These are phyloP conservation scores for Trichoderma brevicompactum DNA, from an alignment of 2,329 filamentous ascomycete genomes.

Conservation along the genomic window DNA sequence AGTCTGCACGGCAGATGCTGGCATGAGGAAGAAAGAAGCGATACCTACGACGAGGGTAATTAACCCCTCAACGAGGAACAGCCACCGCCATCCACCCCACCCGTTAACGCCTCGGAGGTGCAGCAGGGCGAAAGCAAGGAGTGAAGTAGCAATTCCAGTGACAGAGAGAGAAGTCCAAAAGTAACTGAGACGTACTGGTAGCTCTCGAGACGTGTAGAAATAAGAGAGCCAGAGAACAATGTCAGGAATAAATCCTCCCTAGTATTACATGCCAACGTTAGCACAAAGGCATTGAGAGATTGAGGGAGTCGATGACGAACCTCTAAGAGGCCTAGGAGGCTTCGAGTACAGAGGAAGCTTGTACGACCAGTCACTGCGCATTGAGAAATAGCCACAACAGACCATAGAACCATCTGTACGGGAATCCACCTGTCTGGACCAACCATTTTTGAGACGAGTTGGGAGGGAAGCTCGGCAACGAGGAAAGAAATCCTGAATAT, in stretches of 20 bases:
- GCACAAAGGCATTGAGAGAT: not conserved
- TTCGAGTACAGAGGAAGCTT: slow-evolving; percentile 23
- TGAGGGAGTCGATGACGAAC: not conserved
- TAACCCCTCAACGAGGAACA: slow-evolving; percentile 17
- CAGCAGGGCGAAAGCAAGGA: slow-evolving; percentile 9
- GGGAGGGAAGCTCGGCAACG: slow-evolving; percentile 14
- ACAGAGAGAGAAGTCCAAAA: slow-evolving; percentile 23
- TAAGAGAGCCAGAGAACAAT: slow-evolving; percentile 21
- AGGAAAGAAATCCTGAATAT: slow-evolving; percentile 17
- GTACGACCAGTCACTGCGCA: slow-evolving; percentile 13
- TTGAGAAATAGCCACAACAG: slow-evolving; percentile 8
- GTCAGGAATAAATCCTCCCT: slow-evolving; percentile 22
- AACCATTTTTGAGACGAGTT: slow-evolving; percentile 21
- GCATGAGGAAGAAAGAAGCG: slow-evolving; percentile 21
- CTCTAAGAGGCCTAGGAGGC: slow-evolving; percentile 10
- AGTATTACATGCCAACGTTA: not conserved
- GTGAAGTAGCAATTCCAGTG: slow-evolving; percentile 4
- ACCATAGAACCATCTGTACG: slow-evolving; percentile 22
- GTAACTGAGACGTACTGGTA: slow-evolving; percentile 15
- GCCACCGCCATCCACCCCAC: slow-evolving; percentile 20
- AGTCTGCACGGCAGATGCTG: slow-evolving; percentile 13
- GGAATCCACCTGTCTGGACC: slow-evolving; percentile 20
- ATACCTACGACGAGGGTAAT: slow-evolving; percentile 15
- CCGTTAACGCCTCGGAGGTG: slow-evolving; percentile 15
- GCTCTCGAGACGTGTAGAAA: slow-evolving; percentile 19